phyloP scores from a whole-genome alignment of 495 filamentous ascomycete genomes.

The Hyaloscypha variabilis region DNA sequence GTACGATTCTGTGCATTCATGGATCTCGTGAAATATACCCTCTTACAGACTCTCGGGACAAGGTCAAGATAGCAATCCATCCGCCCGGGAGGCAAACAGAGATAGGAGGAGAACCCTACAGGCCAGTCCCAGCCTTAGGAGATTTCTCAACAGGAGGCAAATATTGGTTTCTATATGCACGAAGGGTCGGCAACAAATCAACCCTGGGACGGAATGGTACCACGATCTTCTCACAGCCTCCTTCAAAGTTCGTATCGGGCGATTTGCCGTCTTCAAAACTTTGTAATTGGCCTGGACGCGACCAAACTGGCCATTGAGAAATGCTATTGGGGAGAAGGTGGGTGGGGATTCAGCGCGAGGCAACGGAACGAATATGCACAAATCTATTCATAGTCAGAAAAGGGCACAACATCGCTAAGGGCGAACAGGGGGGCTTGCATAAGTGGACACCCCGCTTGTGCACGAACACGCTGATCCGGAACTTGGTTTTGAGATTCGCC shows the following conservation, averaged over 20 bases:
- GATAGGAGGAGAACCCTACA: neutral
- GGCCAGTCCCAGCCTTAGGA: neutral
- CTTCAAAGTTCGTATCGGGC: neutral
- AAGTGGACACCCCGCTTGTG: neutral
- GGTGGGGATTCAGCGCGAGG: neutral
- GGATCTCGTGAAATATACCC: neutral
- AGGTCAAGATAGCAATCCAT: neutral
- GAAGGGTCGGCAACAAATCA: neutral
- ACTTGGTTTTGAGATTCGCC: neutral
- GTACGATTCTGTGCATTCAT: neutral
- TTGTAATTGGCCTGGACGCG: neutral
- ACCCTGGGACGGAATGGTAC: neutral
- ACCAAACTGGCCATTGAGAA: neutral
- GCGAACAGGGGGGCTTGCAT: neutral
- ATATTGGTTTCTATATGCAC: neutral
- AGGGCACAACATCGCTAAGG: neutral
- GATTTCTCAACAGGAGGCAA: neutral
- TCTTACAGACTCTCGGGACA: neutral
- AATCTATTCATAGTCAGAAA: neutral
- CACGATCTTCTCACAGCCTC: neutral
- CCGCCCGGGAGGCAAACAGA: neutral
- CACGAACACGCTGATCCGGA: neutral
- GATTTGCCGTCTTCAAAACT: neutral
- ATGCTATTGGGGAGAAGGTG: neutral
- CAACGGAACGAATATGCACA: neutral